Evolutionary conservation across 202 grass and related monocot species (phyloP).

Genomic region (Zoysia matrella): DNA sequence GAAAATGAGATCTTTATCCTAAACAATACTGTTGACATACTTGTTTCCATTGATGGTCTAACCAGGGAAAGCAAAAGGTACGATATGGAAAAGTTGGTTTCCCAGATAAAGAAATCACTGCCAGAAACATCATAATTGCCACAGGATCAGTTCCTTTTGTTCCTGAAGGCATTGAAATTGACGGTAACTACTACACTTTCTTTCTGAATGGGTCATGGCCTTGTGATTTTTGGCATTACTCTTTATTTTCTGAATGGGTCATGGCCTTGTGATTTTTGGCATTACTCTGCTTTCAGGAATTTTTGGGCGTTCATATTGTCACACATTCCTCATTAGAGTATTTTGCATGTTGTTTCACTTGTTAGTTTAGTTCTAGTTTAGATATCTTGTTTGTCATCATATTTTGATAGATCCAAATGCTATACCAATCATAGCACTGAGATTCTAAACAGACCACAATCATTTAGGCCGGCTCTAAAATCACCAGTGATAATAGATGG

Average conservation of each 20-base stretch:
- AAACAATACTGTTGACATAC: not conserved
- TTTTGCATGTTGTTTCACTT: not conserved
- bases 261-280: not conserved
- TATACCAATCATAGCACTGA: slow-evolving; percentile 17
- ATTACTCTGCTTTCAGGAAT: slow-evolving; percentile 5
- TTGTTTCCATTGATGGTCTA: slow-evolving; percentile 20
- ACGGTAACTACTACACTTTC: slow-evolving; percentile 58
- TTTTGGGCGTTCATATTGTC: too few species aligned
- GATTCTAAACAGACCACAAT: not conserved
- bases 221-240: slow-evolving; percentile 12
- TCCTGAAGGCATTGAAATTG: slow-evolving; percentile 97
- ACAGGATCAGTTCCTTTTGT: slow-evolving; percentile 95
- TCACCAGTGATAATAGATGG: not conserved
- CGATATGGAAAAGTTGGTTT: slow-evolving; percentile 85
- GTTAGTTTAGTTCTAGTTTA: slow-evolving; percentile 34
- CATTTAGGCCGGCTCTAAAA: not conserved
- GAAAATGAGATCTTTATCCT: slow-evolving; percentile 17
- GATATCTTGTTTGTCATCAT: slow-evolving; percentile 28
- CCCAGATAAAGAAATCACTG: slow-evolving; percentile 84
- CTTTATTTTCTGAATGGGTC: too few species aligned
- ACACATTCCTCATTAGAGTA: slow-evolving; percentile 6
- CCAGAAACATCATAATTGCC: slow-evolving; percentile 87
- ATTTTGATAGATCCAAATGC: not conserved
- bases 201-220: slow-evolving; percentile 17
- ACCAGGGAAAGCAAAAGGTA: slow-evolving; percentile 83